Base-by-base conservation (phyloP, 495 filamentous ascomycete genomes). In the Lasiosphaeria miniovina region DNA sequence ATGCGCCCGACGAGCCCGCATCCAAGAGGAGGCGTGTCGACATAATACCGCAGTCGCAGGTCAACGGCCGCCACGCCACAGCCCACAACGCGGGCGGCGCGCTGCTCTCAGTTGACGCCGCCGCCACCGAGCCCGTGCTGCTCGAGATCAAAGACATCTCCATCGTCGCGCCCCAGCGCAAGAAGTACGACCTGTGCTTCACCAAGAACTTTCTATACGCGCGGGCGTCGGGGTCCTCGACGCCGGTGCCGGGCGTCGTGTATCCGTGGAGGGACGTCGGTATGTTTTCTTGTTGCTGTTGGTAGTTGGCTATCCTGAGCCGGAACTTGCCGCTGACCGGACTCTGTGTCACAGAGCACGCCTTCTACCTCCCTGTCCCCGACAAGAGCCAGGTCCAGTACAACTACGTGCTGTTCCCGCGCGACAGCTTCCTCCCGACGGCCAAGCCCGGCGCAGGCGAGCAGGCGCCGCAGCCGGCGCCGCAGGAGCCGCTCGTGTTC, bases 341-440 rank as follows among this genome's bases (percentile, higher is more conserved):
- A 1, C 12, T 52, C 49, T 50, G 17, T 24, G 36, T 35, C 34
- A 33, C 70, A 91, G 90, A 89, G 61, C 88, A 93, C 68, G 80
- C 84, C 49, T 80, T 90, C 61, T 90, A 84, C 71, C 86, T 98
- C 43, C 92, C 93, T 3, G 89, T 96, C 0, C 94, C 94, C 1
- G 94, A 98, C 59, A 97, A 97, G 70, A 79, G 87, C 11, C 88
- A 91, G 65, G 85, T 88, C 52, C 91, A 96, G 69, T 86, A 88
- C 77, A 96, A 94, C 68, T 96, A 96, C 70, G 82, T 93, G 66
- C 75, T 98, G 60, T 86, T 98, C 59, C 91, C 93, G 4, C 87
- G 76, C 80, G 84, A 66, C 75, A 90, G 71, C 60, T 78, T 64
- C 73, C 79, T 76, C 76, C 66, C 72, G 1, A 61, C 54, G 4